Conservation (phyloP, 768 basidiomycete genomes). For the Boletus insuetus region DNA sequence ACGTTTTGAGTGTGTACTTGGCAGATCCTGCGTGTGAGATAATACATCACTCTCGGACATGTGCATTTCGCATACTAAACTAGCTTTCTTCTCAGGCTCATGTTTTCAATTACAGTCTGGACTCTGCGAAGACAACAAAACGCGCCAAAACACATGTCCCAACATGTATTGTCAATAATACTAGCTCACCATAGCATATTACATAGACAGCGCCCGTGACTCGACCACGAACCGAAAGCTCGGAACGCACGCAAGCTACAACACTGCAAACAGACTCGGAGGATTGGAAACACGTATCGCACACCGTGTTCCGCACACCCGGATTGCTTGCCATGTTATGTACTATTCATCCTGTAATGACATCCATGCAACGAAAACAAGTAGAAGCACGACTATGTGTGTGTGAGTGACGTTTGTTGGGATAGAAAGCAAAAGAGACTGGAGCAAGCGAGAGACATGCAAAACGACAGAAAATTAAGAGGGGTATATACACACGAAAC, state of each 20-base stretch:
- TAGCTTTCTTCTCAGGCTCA: too few species aligned
- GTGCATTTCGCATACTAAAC: too few species aligned
- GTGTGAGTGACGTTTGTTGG: not conserved
- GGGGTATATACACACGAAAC: conserved; percentile 21
- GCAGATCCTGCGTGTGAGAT: not conserved
- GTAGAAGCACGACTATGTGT: not conserved
- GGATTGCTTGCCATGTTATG: not conserved
- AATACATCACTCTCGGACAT: not conserved
- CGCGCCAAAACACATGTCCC: too few species aligned
- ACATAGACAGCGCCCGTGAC: too few species aligned
- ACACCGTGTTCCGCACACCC: not conserved
- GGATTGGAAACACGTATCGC: not conserved
- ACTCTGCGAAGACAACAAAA: too few species aligned
- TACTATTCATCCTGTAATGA: not conserved
- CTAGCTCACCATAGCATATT: too few species aligned
- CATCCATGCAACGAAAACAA: conserved; percentile 1
- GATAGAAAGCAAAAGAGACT: conserved; percentile 7
- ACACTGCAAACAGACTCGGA: not conserved
- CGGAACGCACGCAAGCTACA: not conserved
- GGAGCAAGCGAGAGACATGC: not conserved
- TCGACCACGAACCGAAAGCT: not conserved
- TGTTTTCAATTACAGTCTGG: too few species aligned
- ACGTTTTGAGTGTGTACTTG: too few species aligned
- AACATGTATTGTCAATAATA: too few species aligned
- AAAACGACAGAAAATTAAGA: not conserved